Conservation (phyloP, 139 green algal species). For the Volvox africanus region DNA sequence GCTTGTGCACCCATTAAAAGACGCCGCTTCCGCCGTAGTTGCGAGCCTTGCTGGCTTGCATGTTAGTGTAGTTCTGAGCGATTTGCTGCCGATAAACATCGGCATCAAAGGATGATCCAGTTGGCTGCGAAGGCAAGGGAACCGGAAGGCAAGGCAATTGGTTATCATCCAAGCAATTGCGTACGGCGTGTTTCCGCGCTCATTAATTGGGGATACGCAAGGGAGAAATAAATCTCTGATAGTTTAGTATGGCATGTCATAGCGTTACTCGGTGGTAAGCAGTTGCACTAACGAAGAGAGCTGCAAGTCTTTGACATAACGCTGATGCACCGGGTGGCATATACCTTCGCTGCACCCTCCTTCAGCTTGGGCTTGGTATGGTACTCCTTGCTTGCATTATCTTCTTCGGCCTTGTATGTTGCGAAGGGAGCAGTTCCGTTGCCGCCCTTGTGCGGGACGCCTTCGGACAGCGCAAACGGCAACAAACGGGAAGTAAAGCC, state of each 20-base stretch:
- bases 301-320: not conserved
- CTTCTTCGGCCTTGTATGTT: not conserved
- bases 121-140: conserved; percentile 11
- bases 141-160: not conserved
- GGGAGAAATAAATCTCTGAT: too few relatives aligned
- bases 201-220: too few relatives aligned
- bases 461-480: conserved; percentile 1
- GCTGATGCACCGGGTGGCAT: not conserved
- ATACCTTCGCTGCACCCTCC: conserved; percentile 36
- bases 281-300: too few relatives aligned
- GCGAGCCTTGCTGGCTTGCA: conserved; percentile 38
- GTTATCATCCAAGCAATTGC: too few relatives aligned
- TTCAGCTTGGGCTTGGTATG: conserved; percentile 37
- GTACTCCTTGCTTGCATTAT: not conserved
- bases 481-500: not conserved
- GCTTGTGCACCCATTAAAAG: not conserved
- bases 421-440: conserved; percentile 11
- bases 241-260: too few relatives aligned
- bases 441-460: conserved; percentile 22
- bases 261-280: too few relatives aligned
- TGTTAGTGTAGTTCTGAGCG: conserved; percentile 7
- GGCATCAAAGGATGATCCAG: not conserved
- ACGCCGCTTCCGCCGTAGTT: conserved; percentile 16
- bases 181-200: too few relatives aligned
- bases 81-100: conserved; percentile 43